Evolutionary conservation across 305 asterid species (phyloP).

Genomic region (Fraxinus albicans): DNA sequence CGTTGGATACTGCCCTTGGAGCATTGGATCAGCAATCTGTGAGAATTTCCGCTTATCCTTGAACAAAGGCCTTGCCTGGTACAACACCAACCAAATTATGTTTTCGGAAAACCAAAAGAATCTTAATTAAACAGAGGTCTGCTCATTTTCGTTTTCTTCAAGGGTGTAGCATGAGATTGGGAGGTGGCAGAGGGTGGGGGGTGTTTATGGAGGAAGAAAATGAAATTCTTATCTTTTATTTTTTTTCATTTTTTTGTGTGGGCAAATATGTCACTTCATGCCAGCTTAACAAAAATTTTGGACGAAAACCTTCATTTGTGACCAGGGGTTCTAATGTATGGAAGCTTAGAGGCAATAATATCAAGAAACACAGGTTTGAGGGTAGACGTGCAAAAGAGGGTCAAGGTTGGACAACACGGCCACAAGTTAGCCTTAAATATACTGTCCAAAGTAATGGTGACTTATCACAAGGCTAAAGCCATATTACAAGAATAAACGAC

Average conservation of each 20-base stretch:
- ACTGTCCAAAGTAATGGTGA: not conserved
- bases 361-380: not conserved
- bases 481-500: not conserved
- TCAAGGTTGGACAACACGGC: not conserved
- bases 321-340: not conserved
- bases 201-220: not conserved
- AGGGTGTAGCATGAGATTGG: not conserved
- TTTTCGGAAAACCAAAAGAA: not conserved
- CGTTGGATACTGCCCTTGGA: constrained; percentile 67
- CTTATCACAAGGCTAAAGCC: not conserved
- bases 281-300: not conserved
- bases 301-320: not conserved
- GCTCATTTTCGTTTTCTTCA: not conserved
- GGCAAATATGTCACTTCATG: not conserved
- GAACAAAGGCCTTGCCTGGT: constrained; percentile 73
- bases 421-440: not conserved
- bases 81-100: not conserved
- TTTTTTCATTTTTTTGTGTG: not conserved
- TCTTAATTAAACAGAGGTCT: not conserved
- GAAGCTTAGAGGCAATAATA: not conserved
- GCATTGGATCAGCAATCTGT: constrained; percentile 73
- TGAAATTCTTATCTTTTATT: not conserved
- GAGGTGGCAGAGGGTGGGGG: not conserved
- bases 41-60: constrained; percentile 67
- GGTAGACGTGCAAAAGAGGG: not conserved